Conservation (phyloP, 176 grass and related monocot species). For the Bothriochloa decipiens region DNA sequence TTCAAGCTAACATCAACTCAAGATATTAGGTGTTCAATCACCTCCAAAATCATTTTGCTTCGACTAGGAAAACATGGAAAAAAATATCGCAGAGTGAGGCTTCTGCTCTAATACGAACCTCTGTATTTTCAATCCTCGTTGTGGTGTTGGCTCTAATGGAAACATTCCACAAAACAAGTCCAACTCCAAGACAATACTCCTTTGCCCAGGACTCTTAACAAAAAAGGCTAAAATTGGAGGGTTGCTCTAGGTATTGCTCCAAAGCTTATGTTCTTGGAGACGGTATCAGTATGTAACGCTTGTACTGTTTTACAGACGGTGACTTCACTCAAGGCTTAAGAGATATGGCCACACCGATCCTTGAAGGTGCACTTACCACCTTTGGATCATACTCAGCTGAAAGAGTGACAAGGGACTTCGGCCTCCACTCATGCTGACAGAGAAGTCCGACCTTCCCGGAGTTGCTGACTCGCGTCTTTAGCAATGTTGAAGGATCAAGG, state of each 20-base stretch:
- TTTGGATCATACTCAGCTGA: slow-evolving; percentile 86
- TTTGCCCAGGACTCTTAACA: slow-evolving; percentile 13
- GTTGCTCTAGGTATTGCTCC: slow-evolving; percentile 37
- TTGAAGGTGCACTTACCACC: slow-evolving; percentile 62
- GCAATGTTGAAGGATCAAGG: slow-evolving; percentile 57
- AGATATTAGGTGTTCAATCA: neutral
- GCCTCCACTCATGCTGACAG: slow-evolving; percentile 85
- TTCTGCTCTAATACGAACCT: slow-evolving; percentile 37
- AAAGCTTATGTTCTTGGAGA: slow-evolving; percentile 21
- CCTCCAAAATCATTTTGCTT: slow-evolving; percentile 25
- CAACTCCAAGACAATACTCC: slow-evolving; percentile 37
- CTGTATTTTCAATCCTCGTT: slow-evolving; percentile 41
- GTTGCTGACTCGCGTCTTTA: slow-evolving; percentile 76
- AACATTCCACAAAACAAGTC: slow-evolving; percentile 46
- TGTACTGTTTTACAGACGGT: slow-evolving; percentile 44
- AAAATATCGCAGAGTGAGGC: neutral
- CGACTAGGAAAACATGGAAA: neutral
- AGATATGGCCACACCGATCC: slow-evolving; percentile 62
- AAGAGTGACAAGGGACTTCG: slow-evolving; percentile 71
- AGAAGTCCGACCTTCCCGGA: slow-evolving; percentile 64
- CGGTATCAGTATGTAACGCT: slow-evolving; percentile 32
- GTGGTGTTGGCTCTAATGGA: slow-evolving; percentile 45
- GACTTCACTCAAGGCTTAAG: slow-evolving; percentile 38
- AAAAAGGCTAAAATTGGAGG: slow-evolving; percentile 23
- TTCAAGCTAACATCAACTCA: neutral